Percentiles rank a stretch among this genome's conserved stretches.
phyloP scores from a whole-genome alignment of 441 rosid genomes.

The Lepidium campestre region DNA sequence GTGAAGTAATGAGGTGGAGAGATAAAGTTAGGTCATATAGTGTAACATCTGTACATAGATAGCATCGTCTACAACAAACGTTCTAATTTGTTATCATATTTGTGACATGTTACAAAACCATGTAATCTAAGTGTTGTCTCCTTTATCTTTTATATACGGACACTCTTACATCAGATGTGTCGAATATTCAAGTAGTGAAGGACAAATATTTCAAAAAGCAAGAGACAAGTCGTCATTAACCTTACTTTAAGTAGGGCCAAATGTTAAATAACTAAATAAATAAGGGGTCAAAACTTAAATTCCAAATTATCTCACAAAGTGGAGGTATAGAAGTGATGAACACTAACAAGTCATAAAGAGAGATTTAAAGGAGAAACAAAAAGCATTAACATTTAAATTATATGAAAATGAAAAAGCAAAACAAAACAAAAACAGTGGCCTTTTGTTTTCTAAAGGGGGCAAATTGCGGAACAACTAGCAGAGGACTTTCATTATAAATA shows the following conservation, averaged over 20 bases:
- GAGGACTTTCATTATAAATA: slow-evolving; percentile 20
- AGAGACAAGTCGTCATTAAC: not conserved
- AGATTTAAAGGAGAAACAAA: not conserved
- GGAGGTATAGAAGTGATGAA: slow-evolving; percentile 24
- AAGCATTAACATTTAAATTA: slow-evolving; percentile 1
- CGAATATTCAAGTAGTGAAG: not conserved
- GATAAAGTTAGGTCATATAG: slow-evolving; percentile 12
- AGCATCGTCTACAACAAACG: slow-evolving; percentile 6
- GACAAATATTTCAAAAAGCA: not conserved
- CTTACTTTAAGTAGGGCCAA: slow-evolving; percentile 1
- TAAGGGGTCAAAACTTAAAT: not conserved
- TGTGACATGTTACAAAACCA: slow-evolving; percentile 11
- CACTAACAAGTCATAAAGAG: slow-evolving; percentile 19
- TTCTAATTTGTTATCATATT: slow-evolving; percentile 3
- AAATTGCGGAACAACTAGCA: not conserved
- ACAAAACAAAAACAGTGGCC: slow-evolving; percentile 3
- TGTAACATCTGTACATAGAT: slow-evolving; percentile 15
- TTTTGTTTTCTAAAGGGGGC: slow-evolving; percentile 15
- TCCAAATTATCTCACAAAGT: slow-evolving; percentile 13
- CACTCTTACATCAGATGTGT: not conserved
- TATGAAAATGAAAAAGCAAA: not conserved
- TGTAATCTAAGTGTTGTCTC: slow-evolving; percentile 19
- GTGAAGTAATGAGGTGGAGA: slow-evolving; percentile 15
- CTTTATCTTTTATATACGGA: not conserved
- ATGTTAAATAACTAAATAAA: slow-evolving; percentile 11